These are phyloP conservation scores for Xylariaceae sp. DNA, from an alignment of 2,329 filamentous ascomycete species.

Conservation along the genomic window DNA sequence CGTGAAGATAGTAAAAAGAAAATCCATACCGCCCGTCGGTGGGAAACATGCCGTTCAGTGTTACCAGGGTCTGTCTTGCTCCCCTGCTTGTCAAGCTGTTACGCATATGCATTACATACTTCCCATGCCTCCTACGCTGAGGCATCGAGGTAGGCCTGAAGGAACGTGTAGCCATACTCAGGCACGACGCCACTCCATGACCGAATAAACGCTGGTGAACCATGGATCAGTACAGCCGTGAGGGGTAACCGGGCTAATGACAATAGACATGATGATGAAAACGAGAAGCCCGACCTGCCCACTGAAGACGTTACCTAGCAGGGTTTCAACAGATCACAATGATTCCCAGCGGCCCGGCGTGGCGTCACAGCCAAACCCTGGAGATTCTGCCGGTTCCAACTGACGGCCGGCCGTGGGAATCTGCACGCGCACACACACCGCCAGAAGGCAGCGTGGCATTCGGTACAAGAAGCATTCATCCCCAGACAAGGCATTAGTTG, in stretches of 20 bases:
- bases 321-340: slow-evolving; percentile 22
- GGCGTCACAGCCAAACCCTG: slow-evolving; percentile 24
- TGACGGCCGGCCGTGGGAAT: slow-evolving; percentile 24
- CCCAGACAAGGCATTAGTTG: slow-evolving; percentile 4
- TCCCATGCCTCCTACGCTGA: slow-evolving; percentile 5
- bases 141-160: slow-evolving; percentile 29
- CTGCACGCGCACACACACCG: slow-evolving; percentile 26
- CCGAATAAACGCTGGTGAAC: slow-evolving; percentile 25
- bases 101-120: slow-evolving; percentile 23
- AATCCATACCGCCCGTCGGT: slow-evolving; percentile 8
- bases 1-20: slow-evolving; percentile 18
- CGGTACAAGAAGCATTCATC: slow-evolving; percentile 24
- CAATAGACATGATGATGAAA: slow-evolving; percentile 22
- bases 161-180: slow-evolving; percentile 20
- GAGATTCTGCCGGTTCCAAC: slow-evolving; percentile 1
- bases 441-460: slow-evolving; percentile 23
- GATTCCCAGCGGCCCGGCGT: slow-evolving; percentile 30
- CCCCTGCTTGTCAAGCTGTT: slow-evolving; percentile 18
- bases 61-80: slow-evolving; percentile 9
- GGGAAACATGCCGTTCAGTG: slow-evolving; percentile 7
- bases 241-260: slow-evolving; percentile 30
- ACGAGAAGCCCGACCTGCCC: slow-evolving; percentile 32
- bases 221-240: slow-evolving; percentile 16
- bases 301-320: slow-evolving; percentile 32
- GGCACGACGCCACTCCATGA: slow-evolving; percentile 19